Evolutionary conservation across 1,284 basidiomycete genomes (phyloP).

Genomic region (Ganoderma leucocontextum): DNA sequence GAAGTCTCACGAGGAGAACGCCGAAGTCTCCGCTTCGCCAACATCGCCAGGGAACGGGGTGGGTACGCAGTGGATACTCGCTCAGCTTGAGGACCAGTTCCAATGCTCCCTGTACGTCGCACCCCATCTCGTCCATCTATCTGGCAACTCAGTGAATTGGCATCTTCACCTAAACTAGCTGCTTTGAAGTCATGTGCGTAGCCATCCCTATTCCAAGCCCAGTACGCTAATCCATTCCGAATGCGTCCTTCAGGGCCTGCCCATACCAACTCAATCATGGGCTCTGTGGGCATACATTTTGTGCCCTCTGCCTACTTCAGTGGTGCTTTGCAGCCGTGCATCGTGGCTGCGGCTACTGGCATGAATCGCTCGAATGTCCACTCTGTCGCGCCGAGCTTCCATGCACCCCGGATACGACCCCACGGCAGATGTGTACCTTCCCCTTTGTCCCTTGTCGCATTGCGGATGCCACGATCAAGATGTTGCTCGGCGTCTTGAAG

Average conservation of each 20-base stretch:
- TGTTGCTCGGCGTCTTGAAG: slow-evolving; percentile 54
- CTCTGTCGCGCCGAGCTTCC: slow-evolving; percentile 65
- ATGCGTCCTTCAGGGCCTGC: slow-evolving; percentile 50
- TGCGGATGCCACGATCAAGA: slow-evolving; percentile 57
- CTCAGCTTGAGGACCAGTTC: slow-evolving; percentile 66
- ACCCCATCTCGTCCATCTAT: slow-evolving; percentile 17
- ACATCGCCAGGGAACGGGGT: neutral
- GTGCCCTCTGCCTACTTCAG: slow-evolving; percentile 67
- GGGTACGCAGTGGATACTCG: slow-evolving; percentile 40
- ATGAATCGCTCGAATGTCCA: slow-evolving; percentile 70
- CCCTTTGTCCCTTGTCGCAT: slow-evolving; percentile 70
- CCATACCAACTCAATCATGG: slow-evolving; percentile 65
- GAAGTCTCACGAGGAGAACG: neutral
- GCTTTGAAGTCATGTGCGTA: slow-evolving; percentile 52
- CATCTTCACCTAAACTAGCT: slow-evolving; percentile 37
- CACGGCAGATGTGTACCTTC: slow-evolving; percentile 58
- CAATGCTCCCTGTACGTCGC: slow-evolving; percentile 56
- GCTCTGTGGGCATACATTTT: slow-evolving; percentile 71
- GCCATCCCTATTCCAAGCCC: neutral
- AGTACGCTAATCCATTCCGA: neutral
- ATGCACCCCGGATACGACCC: slow-evolving; percentile 55
- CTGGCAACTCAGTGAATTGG: neutral
- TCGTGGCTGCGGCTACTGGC: slow-evolving; percentile 67
- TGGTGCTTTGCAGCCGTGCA: slow-evolving; percentile 74
- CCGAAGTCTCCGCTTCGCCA: slow-evolving; percentile 5